These are phyloP conservation scores for Erodium moschatum DNA, from an alignment of 441 rosid genomes.

Conservation along the genomic window DNA sequence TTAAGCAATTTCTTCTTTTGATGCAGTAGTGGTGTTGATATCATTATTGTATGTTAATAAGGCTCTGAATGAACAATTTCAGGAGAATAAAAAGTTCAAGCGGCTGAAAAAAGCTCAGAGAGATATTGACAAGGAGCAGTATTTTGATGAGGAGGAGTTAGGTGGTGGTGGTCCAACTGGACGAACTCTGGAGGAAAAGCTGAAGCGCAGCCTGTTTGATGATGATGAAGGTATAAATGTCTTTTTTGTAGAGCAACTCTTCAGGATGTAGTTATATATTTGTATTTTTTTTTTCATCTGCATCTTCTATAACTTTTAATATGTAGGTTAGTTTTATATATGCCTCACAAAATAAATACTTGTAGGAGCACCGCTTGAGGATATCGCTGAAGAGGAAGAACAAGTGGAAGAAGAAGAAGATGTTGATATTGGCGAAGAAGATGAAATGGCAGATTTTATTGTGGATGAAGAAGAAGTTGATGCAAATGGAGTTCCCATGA, in stretches of 20 bases:
- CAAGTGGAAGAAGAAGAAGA: slow-evolving; percentile 74
- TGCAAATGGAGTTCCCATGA: slow-evolving; percentile 52
- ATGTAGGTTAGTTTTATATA: slow-evolving; percentile 13
- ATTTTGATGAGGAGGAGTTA: slow-evolving; percentile 64
- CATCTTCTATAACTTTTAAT: slow-evolving; percentile 6
- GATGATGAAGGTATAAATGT: slow-evolving; percentile 59
- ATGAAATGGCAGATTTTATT: slow-evolving; percentile 94
- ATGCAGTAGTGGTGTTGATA: background rate
- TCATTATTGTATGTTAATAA: background rate
- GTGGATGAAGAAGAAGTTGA: slow-evolving; percentile 77
- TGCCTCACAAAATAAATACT: slow-evolving; percentile 19
- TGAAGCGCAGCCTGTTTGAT: slow-evolving; percentile 63
- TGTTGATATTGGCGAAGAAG: slow-evolving; percentile 77
- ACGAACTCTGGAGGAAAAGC: slow-evolving; percentile 73
- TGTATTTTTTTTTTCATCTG: background rate
- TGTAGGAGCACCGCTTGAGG: slow-evolving; percentile 59
- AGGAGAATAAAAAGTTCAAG: slow-evolving; percentile 85
- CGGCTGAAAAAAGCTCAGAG: slow-evolving; percentile 84
- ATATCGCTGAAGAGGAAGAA: slow-evolving; percentile 81
- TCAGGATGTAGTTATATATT: slow-evolving; percentile 3
- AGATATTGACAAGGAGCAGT: slow-evolving; percentile 43
- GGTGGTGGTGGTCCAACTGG: slow-evolving; percentile 51
- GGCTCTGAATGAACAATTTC: slow-evolving; percentile 11
- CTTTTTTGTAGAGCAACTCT: slow-evolving; percentile 7
- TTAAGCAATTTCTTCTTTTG: background rate